Conservation (phyloP, 2,329 filamentous ascomycete genomes). For the Stromatinia cepivora region DNA sequence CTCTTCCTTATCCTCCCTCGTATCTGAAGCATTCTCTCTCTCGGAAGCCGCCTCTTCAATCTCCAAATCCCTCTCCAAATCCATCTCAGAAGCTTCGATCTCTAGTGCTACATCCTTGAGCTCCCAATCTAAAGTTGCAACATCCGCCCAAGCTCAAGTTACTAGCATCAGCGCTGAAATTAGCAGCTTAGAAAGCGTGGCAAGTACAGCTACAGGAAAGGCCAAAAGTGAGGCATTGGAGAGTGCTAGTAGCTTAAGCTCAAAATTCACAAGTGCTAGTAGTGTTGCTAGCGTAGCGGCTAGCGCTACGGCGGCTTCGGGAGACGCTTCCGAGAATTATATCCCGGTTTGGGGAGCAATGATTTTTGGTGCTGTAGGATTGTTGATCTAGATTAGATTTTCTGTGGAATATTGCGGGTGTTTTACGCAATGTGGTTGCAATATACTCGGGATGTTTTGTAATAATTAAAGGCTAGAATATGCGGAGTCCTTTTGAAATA, state of each 20-base stretch:
- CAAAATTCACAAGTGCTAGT: background rate
- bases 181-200: constrained; percentile 4
- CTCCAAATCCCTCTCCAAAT: constrained; percentile 7
- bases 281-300: background rate
- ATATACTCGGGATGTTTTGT: background rate
- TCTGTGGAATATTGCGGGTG: background rate
- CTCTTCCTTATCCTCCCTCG: background rate
- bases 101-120: background rate
- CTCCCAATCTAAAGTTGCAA: background rate
- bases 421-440: background rate
- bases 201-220: constrained; percentile 3
- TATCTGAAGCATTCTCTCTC: constrained; percentile 9
- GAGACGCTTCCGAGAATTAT: background rate
- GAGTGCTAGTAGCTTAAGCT: constrained; percentile 11
- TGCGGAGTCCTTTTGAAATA: background rate
- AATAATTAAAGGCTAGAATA: background rate
- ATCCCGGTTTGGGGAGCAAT: background rate
- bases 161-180: constrained; percentile 1
- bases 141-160: background rate
- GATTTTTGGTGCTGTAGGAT: background rate
- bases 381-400: background rate
- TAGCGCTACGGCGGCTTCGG: background rate
- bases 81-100: background rate
- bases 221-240: background rate
- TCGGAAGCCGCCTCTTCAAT: background rate